Percentiles rank a stretch among this genome's conserved stretches.
phyloP scores from a whole-genome alignment of 495 filamentous ascomycete species.

The Cudoniella acicularis region DNA sequence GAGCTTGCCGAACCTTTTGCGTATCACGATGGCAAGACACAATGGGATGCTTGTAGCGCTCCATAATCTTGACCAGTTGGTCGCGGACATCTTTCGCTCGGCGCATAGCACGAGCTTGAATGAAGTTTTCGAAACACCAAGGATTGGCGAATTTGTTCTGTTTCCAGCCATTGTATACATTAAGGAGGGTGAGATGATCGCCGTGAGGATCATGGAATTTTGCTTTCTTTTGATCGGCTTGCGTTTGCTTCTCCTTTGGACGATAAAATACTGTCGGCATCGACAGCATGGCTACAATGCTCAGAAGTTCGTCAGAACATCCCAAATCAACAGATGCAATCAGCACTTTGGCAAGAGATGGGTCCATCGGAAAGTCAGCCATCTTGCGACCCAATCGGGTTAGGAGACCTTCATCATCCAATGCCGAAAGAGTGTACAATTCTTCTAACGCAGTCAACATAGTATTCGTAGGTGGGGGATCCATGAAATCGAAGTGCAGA shows the following conservation, averaged over 20 bases:
- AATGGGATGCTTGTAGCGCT: constrained; percentile 76
- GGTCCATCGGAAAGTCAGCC: constrained; percentile 95
- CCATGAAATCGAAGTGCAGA: constrained; percentile 98
- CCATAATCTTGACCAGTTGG: constrained; percentile 90
- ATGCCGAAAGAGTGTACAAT: constrained; percentile 83
- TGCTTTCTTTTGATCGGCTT: constrained; percentile 95
- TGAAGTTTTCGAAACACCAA: constrained; percentile 98
- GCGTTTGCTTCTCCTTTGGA: constrained; percentile 92
- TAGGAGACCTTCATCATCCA: constrained; percentile 94
- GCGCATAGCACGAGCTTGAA: constrained; percentile 83
- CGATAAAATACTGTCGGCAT: constrained; percentile 85
- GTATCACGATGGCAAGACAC: constrained; percentile 84
- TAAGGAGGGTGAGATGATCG: constrained; percentile 90
- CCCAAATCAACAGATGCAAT: constrained; percentile 82
- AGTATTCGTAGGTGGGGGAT: constrained; percentile 93
- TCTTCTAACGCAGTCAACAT: constrained; percentile 97
- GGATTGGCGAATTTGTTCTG: constrained; percentile 71
- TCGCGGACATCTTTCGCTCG: constrained; percentile 89
- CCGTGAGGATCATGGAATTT: constrained; percentile 96
- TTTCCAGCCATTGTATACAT: constrained; percentile 97
- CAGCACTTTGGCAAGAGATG: constrained; percentile 81
- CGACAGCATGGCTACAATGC: constrained; percentile 92
- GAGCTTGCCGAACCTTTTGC: constrained; percentile 80
- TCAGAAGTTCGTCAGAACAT: constrained; percentile 91
- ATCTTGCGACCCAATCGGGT: constrained; percentile 93